Evolutionary conservation across 1,284 basidiomycete species (phyloP), one percentile per base, ranked within the genome.

Genomic region (Cystobasidium slooffiae): DNA sequence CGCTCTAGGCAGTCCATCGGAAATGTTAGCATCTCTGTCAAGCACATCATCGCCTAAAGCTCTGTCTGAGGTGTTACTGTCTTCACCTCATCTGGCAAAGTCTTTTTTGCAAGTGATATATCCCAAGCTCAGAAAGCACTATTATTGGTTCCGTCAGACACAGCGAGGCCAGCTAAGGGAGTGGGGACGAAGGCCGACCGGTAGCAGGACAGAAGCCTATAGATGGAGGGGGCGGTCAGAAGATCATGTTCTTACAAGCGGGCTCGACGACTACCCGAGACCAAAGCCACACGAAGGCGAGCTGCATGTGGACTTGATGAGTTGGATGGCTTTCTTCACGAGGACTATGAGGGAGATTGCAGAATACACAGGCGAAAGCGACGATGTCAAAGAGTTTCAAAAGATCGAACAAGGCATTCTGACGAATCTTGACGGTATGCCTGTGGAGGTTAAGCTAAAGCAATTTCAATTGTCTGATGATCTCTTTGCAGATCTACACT

Each of bases 321-420:
- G 90, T 49, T 97, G 94, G 94, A 93, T 97, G 90, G 94, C 88
- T 12, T 94, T 92, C 84, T 96, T 95, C 82, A 88, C 91, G 51
- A 86, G 89, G 77, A 96, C 93, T 37, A 95, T 96, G 93, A 87
- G 85, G 65, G 89, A 90, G 66, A 91, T 95, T 76, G 89, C 93
- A 0, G 88, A 87, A 75, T 94, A 90, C 81, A 84, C 96, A 16
- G 93, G 90, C 3, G 90, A 94, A 80, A 84, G 83, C 12, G 93
- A 96, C 56, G 94, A 97, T 80, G 87, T 86, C 62, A 84, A 85
- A 14, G 90, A 90, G 62, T 97, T 90, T 79, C 84, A 83, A 62
- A 87, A 89, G 73, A 91, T 92, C 74, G 91, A 93, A 80, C 86
- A 86, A 65, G 92, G 89, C 3, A 91, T 94, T 62, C 83, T 93